Conservation (phyloP, 768 basidiomycete species). For the Hortiboletus flavorubellus region DNA sequence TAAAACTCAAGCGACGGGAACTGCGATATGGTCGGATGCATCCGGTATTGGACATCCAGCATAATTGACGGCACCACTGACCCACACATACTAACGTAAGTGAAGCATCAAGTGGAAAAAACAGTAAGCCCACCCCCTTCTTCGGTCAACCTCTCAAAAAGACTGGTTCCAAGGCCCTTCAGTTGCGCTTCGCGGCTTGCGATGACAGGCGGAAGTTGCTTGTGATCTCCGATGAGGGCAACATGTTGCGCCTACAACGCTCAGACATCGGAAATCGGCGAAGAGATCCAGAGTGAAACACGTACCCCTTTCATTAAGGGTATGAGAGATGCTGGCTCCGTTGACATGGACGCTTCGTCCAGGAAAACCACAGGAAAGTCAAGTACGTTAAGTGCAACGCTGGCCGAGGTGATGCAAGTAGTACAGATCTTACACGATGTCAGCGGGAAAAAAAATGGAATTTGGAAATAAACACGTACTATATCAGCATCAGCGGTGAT, state of each 20-base stretch:
- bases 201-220: slow-evolving; percentile 90
- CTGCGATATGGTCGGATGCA: slow-evolving; percentile 87
- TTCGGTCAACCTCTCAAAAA: slow-evolving; percentile 88
- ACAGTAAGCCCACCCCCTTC: slow-evolving; percentile 59
- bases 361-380: slow-evolving; percentile 94
- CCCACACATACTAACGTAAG: slow-evolving; percentile 8
- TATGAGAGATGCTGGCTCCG: slow-evolving; percentile 87
- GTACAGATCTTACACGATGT: slow-evolving; percentile 66
- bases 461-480: slow-evolving; percentile 41
- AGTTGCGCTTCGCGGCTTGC: slow-evolving; percentile 69
- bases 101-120: neutral
- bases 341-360: slow-evolving; percentile 96
- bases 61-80: slow-evolving; percentile 84
- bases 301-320: slow-evolving; percentile 92
- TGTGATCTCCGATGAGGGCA: slow-evolving; percentile 94
- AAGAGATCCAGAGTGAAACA: slow-evolving; percentile 21
- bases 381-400: slow-evolving; percentile 56
- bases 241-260: slow-evolving; percentile 66
- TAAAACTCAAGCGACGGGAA: slow-evolving; percentile 91
- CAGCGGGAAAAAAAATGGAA: neutral
- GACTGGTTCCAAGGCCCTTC: slow-evolving; percentile 71
- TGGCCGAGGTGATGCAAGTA: slow-evolving; percentile 80
- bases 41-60: slow-evolving; percentile 93
- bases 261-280: slow-evolving; percentile 12
- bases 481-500: slow-evolving; percentile 68